Evolutionary conservation across 441 rosid genomes (phyloP), one percentile per base, ranked within the genome.

Genomic region (Gossypium gossypioides): DNA sequence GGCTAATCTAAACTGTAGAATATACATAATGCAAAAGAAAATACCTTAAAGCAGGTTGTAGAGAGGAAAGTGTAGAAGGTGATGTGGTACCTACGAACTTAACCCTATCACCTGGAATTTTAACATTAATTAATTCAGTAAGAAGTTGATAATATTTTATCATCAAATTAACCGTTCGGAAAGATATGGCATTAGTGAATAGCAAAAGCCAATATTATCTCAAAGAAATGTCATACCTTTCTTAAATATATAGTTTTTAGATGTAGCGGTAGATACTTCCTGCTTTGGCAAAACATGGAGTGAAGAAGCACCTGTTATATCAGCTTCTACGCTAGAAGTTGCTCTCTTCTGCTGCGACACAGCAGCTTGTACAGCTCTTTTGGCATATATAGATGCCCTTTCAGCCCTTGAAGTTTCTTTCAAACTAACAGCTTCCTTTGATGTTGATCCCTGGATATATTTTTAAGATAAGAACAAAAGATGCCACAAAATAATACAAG

Each of bases 261-360:
- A 93, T 72, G 97, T 84, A 68, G 97, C 98, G 51, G 97, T 96
- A 67, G 97, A 93, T 40, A 86, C 84, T 82, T 96, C 99, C 62
- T 87, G 98, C 91, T 84, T 93, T 73, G 89, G 93, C 74, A 85
- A 82, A 63, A 89, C 90, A 54, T 85, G 98, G 55, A 86, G 52
- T 61, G 89, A 73, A 44, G 99, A 89, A 68, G 97, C 92, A 76
- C 98, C 97, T 9, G 91, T 88, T 55, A 93, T 91, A 78, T 89
- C 97, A 75, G 97, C 98, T 71, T 93, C 99, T 42, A 93, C 97
- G 69, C 97, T 96, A 52, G 98, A 93, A 75, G 90, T 84, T 77
- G 97, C 91, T 78, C 89, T 91, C 85, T 85, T 93, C 60, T 84
- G 89, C 42, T 85, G 96, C 73, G 84, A 75, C 19, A 83, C 81